Evolutionary conservation across 192 early-diverging fungal species (phyloP), one percentile per base, ranked within the genome.

Genomic region (Piromyces sp.): DNA sequence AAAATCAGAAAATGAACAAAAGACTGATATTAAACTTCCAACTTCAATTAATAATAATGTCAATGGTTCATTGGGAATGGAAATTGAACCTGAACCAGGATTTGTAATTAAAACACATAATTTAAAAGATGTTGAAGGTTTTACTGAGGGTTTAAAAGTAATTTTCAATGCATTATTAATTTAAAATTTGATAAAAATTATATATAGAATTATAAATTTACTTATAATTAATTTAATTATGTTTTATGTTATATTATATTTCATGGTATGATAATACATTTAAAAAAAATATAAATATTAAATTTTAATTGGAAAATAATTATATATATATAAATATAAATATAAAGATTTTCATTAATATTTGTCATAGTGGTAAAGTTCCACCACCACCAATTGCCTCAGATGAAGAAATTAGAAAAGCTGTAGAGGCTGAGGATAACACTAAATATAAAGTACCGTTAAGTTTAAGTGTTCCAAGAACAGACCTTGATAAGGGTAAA

Each of bases 381-480:
- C 92, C 93, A 0, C 83, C 87, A 42, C 88, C 88, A 28, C 93
- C 93, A 7, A 36, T 84, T n/a, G 86, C 89, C 1, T 83, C 86
- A 11, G 89, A 94, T 83, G 84, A 86, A 14, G 93, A 94, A 81
- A 93, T 94, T 40, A 87, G 86, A 37, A 86, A 83, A 79, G 91
- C 92, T 13, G 81, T 94, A 19, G 86, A 87, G 30, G 93, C 87
- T 9, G 90, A 91, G 40, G 88, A 89, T 6, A 88, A 88, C 31
- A 84, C 88, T 4, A 86, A 81, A 16, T 94, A 93, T 83, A 85
- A 87, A 80, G 91, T 94, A 9, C 93, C 93, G 5, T 81, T 93
- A 42, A 89, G 88, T 83, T 79, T 94, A 30, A 88, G 89, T 30
- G 80, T 84, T 14, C 82, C 88, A 2, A 84, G 88, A 28, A 79